Evolutionary conservation across 331 rosid species (phyloP).

Genomic region (Stylosanthes scabra): DNA sequence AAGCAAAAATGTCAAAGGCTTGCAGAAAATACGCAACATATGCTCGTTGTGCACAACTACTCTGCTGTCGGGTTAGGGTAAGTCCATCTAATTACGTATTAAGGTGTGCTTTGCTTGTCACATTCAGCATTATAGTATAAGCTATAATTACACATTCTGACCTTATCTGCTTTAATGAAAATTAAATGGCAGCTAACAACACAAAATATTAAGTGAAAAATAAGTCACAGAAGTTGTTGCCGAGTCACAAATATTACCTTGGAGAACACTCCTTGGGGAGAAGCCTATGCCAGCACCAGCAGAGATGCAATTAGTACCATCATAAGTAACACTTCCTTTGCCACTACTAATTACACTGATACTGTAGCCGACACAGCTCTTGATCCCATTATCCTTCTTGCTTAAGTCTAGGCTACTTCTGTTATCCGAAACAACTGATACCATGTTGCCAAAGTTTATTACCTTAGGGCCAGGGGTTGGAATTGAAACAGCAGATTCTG

Average conservation of each 20-base stretch:
- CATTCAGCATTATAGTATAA: no score
- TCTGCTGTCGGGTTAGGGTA: neutral
- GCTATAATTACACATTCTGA: no score
- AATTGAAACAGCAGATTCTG: conserved; percentile 28
- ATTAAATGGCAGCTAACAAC: no score
- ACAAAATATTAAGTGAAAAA: no score
- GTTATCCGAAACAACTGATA: conserved; percentile 10
- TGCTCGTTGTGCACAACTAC: neutral
- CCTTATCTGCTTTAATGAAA: no score
- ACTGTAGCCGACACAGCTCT: conserved; percentile 29
- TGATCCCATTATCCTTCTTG: conserved; percentile 42
- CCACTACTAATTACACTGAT: conserved; percentile 32
- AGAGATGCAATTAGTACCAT: conserved; percentile 37
- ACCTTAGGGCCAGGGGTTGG: conserved; percentile 19
- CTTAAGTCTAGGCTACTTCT: conserved; percentile 7
- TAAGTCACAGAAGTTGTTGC: conserved; percentile 5
- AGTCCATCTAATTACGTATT: conserved; percentile 7
- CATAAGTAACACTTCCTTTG: conserved; percentile 38
- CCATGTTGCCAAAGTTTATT: neutral
- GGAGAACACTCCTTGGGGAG: conserved; percentile 87
- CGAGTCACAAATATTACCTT: conserved; percentile 47
- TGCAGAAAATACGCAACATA: neutral
- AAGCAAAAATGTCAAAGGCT: neutral
- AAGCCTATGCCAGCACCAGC: conserved; percentile 60
- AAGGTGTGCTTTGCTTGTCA: no score